These are phyloP conservation scores for Backusella parvicylindrica DNA, from an alignment of 192 early-diverging fungal genomes.

Conservation along the genomic window DNA sequence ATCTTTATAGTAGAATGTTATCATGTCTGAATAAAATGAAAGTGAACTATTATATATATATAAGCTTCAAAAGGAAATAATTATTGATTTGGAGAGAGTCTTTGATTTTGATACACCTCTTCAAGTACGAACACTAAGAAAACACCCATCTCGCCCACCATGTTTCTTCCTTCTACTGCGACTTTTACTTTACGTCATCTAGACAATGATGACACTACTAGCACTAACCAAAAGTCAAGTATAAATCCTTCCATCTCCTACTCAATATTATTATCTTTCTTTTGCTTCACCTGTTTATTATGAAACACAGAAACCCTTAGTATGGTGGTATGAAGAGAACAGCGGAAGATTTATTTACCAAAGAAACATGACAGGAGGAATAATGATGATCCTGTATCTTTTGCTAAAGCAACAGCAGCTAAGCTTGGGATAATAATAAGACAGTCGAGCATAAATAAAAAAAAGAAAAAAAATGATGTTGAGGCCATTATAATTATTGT, in stretches of 20 bases:
- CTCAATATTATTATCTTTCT: not conserved
- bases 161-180: not conserved
- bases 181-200: not conserved
- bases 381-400: not conserved
- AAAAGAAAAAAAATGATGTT: not conserved
- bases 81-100: too few relatives aligned
- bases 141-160: not conserved
- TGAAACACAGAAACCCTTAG: not conserved
- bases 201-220: too few relatives aligned
- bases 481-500: not conserved
- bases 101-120: too few relatives aligned
- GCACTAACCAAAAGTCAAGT: not conserved
- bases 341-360: not conserved
- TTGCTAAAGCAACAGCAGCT: not conserved
- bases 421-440: not conserved
- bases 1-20: too few relatives aligned
- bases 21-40: too few relatives aligned
- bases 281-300: not conserved
- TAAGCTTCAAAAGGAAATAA: too few relatives aligned
- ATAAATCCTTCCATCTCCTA: constrained; percentile 10
- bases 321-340: not conserved
- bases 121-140: not conserved
- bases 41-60: too few relatives aligned
- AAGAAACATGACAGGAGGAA: not conserved
- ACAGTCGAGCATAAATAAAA: not conserved